phyloP scores from a whole-genome alignment of 352 stramenopile species.

The Pythium periplocum region DNA sequence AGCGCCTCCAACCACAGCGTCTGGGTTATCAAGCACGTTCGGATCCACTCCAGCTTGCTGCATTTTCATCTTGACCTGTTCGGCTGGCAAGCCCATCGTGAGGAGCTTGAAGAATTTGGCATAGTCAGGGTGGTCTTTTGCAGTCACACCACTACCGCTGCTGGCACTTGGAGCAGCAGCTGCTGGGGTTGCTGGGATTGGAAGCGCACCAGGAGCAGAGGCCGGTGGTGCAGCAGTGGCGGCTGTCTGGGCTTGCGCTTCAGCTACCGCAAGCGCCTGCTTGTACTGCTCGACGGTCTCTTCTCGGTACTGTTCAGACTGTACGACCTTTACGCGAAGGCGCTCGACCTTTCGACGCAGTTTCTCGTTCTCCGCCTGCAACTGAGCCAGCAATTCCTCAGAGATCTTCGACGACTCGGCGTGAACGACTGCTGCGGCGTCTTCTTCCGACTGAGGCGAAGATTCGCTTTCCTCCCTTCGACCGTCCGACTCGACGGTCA shows the following conservation, averaged over 20 bases:
- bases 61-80: conserved; percentile 88
- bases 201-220: too few relatives aligned
- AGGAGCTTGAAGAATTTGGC: conserved; percentile 83
- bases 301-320: conserved; percentile 45
- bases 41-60: conserved; percentile 61
- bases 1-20: conserved; percentile 52
- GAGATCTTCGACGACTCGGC: conserved; percentile 16
- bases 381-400: conserved; percentile 33
- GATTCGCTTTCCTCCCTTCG: conserved; percentile 31
- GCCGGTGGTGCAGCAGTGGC: not conserved
- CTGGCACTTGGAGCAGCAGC: conserved; percentile 12
- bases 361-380: conserved; percentile 78
- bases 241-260: conserved; percentile 5
- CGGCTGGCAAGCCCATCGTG: conserved; percentile 67
- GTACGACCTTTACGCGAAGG: conserved; percentile 59
- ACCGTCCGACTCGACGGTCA: conserved; percentile 20
- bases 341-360: conserved; percentile 66
- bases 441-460: conserved; percentile 21
- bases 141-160: conserved; percentile 26
- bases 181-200: conserved; percentile 1
- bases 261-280: conserved; percentile 15
- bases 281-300: conserved; percentile 50
- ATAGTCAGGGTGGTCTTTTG: conserved; percentile 71
- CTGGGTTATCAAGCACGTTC: conserved; percentile 57
- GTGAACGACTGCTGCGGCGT: not conserved